Evolutionary conservation across 1,139 yeast genomes (phyloP).

Genomic region (Scheffersomyces cryptocercus): DNA sequence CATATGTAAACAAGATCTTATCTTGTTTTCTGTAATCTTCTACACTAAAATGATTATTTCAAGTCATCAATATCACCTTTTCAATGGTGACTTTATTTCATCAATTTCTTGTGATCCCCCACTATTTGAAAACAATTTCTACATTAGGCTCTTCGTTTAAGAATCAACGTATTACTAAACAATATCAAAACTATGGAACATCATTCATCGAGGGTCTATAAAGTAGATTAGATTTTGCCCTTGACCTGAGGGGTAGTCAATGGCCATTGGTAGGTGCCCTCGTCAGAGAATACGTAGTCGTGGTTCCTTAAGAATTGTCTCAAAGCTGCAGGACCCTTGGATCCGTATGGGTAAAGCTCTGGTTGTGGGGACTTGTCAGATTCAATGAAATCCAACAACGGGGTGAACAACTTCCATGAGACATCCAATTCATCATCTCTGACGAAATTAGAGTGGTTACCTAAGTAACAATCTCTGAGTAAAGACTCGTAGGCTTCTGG

Average conservation of each 20-base stretch:
- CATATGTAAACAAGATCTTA: too few species aligned
- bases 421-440: slow-evolving; percentile 96
- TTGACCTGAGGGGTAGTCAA: slow-evolving; percentile 60
- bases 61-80: too few species aligned
- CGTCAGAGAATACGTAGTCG: slow-evolving; percentile 66
- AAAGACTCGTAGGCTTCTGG: slow-evolving; percentile 98
- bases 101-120: too few species aligned
- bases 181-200: too few species aligned
- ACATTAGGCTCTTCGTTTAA: too few species aligned
- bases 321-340: slow-evolving; percentile 80
- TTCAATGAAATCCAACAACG: slow-evolving; percentile 79
- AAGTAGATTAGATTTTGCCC: slow-evolving; percentile 28
- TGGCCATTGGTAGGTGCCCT: slow-evolving; percentile 79
- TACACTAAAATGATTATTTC: too few species aligned
- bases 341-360: slow-evolving; percentile 78
- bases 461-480: slow-evolving; percentile 85
- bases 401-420: slow-evolving; percentile 92
- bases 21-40: too few species aligned
- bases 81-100: too few species aligned
- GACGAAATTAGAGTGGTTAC: slow-evolving; percentile 95
- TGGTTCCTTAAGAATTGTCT: slow-evolving; percentile 62
- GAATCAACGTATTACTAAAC: too few species aligned
- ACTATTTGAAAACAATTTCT: too few species aligned
- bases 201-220: too few species aligned
- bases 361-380: slow-evolving; percentile 64